Evolutionary conservation across 2,329 filamentous ascomycete genomes (phyloP).

Genomic region (Parasarocladium wereldwijsianum): DNA sequence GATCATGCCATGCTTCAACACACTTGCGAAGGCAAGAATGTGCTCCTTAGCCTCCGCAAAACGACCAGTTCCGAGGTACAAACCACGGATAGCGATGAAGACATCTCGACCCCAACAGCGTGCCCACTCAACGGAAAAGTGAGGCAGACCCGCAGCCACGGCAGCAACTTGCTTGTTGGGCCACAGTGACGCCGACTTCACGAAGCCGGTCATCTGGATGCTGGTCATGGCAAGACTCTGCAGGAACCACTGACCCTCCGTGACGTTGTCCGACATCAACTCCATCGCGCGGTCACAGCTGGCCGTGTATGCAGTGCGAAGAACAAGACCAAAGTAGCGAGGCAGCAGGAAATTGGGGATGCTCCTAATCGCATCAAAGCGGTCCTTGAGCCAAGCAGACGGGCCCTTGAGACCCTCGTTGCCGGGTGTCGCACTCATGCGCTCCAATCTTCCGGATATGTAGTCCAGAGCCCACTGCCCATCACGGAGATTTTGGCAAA

Average conservation of each 20-base stretch:
- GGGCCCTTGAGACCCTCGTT: constrained; percentile 50
- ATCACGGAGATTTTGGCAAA: constrained; percentile 84
- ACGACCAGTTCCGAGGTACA: constrained; percentile 82
- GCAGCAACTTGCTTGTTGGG: constrained; percentile 73
- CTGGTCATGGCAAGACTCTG: constrained; percentile 84
- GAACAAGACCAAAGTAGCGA: constrained; percentile 79
- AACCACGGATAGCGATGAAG: constrained; percentile 84
- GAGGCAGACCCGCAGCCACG: constrained; percentile 81
- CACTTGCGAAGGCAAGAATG: constrained; percentile 85
- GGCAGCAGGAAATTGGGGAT: constrained; percentile 84
- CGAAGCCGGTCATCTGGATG: constrained; percentile 75
- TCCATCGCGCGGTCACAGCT: constrained; percentile 65
- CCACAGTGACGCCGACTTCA: constrained; percentile 83
- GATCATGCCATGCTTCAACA: constrained; percentile 97
- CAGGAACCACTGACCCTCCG: constrained; percentile 73
- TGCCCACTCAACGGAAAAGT: constrained; percentile 89
- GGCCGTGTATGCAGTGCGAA: constrained; percentile 77
- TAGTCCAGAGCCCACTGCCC: constrained; percentile 91
- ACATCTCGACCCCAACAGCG: constrained; percentile 96
- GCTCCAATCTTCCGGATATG: constrained; percentile 62
- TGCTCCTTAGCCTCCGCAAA: constrained; percentile 85
- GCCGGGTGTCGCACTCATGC: constrained; percentile 47
- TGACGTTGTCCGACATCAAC: constrained; percentile 64
- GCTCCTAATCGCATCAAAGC: constrained; percentile 72
- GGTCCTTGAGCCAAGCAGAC: constrained; percentile 65